Conservation (phyloP, 495 filamentous ascomycete species). For the Lasiosphaeriaceae sp. region DNA sequence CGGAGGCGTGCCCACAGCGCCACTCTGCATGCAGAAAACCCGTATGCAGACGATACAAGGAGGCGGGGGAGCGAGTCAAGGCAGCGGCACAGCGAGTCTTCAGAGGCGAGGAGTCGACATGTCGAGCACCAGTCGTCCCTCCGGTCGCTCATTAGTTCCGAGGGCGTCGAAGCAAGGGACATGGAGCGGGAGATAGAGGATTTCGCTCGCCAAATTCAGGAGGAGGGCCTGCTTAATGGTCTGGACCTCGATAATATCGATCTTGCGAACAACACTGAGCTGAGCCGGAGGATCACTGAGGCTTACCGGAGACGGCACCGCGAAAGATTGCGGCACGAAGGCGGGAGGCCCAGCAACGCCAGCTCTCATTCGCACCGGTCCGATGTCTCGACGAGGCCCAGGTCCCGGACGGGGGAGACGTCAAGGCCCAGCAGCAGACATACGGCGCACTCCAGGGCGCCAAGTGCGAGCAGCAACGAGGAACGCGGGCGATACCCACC, state of each 20-base stretch:
- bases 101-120: constrained; percentile 34
- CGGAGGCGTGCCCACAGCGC: constrained; percentile 23
- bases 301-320: constrained; percentile 72
- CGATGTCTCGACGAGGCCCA: constrained; percentile 22
- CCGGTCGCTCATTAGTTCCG: constrained; percentile 72
- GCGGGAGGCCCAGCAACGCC: constrained; percentile 40
- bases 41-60: constrained; percentile 28
- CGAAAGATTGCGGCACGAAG: constrained; percentile 38
- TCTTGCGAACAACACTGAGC: constrained; percentile 72
- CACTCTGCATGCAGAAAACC: constrained; percentile 26
- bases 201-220: constrained; percentile 81
- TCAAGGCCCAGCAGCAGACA: constrained; percentile 37
- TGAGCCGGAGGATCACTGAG: constrained; percentile 83
- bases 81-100: constrained; percentile 32
- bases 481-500: constrained; percentile 45
- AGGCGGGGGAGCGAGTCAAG: constrained; percentile 33
- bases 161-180: constrained; percentile 67
- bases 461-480: constrained; percentile 28
- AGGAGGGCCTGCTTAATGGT: constrained; percentile 81
- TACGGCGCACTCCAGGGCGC: constrained; percentile 38
- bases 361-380: constrained; percentile 31
- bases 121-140: constrained; percentile 85
- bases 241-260: constrained; percentile 80
- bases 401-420: constrained; percentile 24
- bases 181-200: constrained; percentile 70